These are phyloP conservation scores for Backusella australiensis DNA, from an alignment of 192 early-diverging fungal species.

Conservation along the genomic window DNA sequence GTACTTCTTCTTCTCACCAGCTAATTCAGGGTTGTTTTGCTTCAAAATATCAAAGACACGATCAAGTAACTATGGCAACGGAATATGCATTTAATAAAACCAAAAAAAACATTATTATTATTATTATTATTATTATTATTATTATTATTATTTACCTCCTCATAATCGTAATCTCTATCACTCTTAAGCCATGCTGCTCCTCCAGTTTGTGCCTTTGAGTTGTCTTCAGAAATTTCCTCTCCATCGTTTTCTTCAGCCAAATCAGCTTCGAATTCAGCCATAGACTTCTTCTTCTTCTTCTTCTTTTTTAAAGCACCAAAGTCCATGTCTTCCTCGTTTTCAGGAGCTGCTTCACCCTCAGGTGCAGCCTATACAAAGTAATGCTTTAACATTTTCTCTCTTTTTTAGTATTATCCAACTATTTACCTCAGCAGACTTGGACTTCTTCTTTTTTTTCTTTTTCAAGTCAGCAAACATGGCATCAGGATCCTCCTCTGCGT, in stretches of 20 bases:
- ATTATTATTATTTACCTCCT: conserved; percentile 56
- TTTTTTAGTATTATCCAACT: not conserved
- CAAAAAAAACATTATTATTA: too few species aligned
- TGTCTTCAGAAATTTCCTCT: conserved; percentile 52
- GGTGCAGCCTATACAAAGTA: conserved; percentile 33
- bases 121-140: not conserved
- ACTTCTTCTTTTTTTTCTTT: conserved; percentile 84
- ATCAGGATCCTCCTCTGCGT: conserved; percentile 54
- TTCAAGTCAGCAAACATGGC: conserved; percentile 81
- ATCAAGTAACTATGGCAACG: conserved; percentile 62
- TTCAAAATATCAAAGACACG: conserved; percentile 90
- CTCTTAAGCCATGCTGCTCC: conserved; percentile 85
- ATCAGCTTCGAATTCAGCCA: conserved; percentile 87
- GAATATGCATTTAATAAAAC: not conserved
- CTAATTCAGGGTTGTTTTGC: conserved; percentile 92
- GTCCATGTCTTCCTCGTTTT: conserved; percentile 49
- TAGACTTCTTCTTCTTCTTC: conserved; percentile 78
- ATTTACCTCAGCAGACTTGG: conserved; percentile 30
- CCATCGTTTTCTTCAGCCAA: conserved; percentile 53
- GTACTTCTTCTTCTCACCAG: conserved; percentile 91
- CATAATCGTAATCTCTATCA: conserved; percentile 93
- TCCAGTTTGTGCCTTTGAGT: conserved; percentile 21
- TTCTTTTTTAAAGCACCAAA: conserved; percentile 75
- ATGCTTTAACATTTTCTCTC: not conserved
- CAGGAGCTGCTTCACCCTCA: conserved; percentile 45